Conservation (phyloP, 177 flowering plant genomes). For the Vitis hybrid region DNA sequence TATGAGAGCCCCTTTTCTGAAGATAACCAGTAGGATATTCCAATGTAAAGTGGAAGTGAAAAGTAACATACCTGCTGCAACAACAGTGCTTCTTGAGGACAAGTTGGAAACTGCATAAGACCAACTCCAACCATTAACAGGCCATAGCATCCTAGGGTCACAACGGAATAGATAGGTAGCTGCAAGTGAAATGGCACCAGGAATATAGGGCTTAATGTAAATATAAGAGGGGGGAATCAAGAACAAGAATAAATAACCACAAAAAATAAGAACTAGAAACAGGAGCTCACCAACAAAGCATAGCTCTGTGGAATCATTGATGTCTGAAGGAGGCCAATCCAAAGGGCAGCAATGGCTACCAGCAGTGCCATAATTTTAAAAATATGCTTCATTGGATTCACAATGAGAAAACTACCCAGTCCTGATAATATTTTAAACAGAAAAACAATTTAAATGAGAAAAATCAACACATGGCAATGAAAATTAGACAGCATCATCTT, state of each 20-base stretch:
- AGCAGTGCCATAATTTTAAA: slow-evolving; percentile 66
- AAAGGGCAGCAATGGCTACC: slow-evolving; percentile 60
- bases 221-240: not conserved
- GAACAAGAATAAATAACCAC: not conserved
- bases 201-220: not conserved
- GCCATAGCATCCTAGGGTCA: slow-evolving; percentile 91
- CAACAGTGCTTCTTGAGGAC: slow-evolving; percentile 82
- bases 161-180: slow-evolving; percentile 79
- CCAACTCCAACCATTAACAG: slow-evolving; percentile 96
- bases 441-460: too few relatives aligned
- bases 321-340: slow-evolving; percentile 71
- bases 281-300: slow-evolving; percentile 80
- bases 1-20: not conserved
- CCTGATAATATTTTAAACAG: not conserved
- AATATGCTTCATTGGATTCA: slow-evolving; percentile 73
- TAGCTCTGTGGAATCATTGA: slow-evolving; percentile 58
- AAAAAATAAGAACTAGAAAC: not conserved
- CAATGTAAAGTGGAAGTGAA: not conserved
- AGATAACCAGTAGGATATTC: too few relatives aligned
- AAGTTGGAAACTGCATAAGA: slow-evolving; percentile 84
- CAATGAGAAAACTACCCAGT: slow-evolving; percentile 3
- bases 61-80: slow-evolving; percentile 66
- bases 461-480: too few relatives aligned
- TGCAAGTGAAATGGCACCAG: slow-evolving; percentile 25
- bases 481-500: too few relatives aligned